Percentiles rank a stretch among this genome's conserved stretches.
Evolutionary conservation across 2,329 filamentous ascomycete genomes (phyloP).

Genomic region (Colletotrichum sp.): DNA sequence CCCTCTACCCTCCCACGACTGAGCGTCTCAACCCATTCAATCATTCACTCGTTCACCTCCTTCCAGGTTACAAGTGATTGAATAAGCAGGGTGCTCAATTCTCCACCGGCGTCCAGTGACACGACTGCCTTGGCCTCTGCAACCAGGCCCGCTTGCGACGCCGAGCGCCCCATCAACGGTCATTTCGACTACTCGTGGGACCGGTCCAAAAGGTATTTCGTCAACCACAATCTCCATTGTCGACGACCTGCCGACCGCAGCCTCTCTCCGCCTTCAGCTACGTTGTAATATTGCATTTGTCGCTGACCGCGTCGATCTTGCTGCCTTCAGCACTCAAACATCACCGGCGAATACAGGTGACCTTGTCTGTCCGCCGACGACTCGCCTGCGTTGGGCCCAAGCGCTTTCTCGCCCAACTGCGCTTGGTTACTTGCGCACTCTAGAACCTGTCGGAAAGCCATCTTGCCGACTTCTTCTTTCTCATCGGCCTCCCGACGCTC

Average conservation of each 20-base stretch:
- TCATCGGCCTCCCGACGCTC: neutral
- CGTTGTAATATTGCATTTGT: neutral
- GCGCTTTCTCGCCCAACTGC: conserved; percentile 4
- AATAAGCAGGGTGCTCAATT: neutral
- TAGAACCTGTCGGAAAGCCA: neutral
- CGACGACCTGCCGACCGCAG: neutral
- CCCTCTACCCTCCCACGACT: neutral
- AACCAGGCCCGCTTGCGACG: neutral
- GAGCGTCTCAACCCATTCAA: neutral
- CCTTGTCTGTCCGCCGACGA: neutral
- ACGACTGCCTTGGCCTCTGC: neutral
- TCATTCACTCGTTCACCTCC: neutral
- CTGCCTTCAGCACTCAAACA: neutral
- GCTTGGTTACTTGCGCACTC: neutral
- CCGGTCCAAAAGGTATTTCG: neutral
- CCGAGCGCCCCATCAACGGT: neutral
- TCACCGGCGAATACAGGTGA: neutral
- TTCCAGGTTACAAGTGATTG: neutral
- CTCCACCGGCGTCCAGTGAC: neutral
- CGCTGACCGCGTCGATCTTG: neutral
- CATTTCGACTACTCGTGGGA: conserved; percentile 8
- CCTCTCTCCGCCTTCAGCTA: neutral
- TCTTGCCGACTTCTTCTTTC: neutral
- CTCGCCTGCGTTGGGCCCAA: conserved; percentile 7
- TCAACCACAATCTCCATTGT: neutral